These are phyloP conservation scores for Cryptococcus sp. DNA, from an alignment of 1,284 basidiomycete species.

Conservation along the genomic window DNA sequence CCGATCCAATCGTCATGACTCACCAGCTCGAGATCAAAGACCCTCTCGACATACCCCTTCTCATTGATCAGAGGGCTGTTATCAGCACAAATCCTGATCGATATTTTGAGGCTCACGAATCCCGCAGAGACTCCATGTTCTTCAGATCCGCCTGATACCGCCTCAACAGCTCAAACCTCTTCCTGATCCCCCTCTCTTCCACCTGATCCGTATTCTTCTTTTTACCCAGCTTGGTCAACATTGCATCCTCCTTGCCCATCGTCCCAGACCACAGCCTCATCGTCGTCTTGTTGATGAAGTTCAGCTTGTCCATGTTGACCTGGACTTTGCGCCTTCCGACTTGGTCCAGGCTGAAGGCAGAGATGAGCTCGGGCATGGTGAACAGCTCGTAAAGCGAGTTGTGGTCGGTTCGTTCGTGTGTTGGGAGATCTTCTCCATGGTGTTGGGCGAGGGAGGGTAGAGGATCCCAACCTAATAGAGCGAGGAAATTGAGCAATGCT, in stretches of 20 bases:
- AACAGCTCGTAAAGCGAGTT: constrained; percentile 41
- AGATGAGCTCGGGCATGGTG: constrained; percentile 34
- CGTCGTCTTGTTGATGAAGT: constrained; percentile 46
- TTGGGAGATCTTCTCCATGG: constrained; percentile 22
- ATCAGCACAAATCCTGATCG: neutral
- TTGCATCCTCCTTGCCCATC: constrained; percentile 37
- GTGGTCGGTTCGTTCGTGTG: constrained; percentile 33
- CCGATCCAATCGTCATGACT: constrained; percentile 9
- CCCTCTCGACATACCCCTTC: constrained; percentile 30
- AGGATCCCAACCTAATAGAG: constrained; percentile 84
- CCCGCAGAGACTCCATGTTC: constrained; percentile 23
- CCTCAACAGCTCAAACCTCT: constrained; percentile 16
- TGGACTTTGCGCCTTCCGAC: constrained; percentile 39
- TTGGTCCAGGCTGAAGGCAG: constrained; percentile 33
- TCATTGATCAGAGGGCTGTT: constrained; percentile 33
- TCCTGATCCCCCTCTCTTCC: constrained; percentile 14
- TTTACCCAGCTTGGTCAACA: constrained; percentile 29
- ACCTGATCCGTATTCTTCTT: constrained; percentile 11
- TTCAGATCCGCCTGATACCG: constrained; percentile 36
- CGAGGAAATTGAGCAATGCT: constrained; percentile 88
- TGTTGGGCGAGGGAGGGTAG: constrained; percentile 28
- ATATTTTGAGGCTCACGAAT: constrained; percentile 20
- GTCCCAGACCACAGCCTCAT: constrained; percentile 36
- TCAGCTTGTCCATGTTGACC: constrained; percentile 40
- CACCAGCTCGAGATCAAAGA: constrained; percentile 45